Base-by-base conservation (phyloP, 2,329 filamentous ascomycete genomes). In the Botrytis squamosa region DNA sequence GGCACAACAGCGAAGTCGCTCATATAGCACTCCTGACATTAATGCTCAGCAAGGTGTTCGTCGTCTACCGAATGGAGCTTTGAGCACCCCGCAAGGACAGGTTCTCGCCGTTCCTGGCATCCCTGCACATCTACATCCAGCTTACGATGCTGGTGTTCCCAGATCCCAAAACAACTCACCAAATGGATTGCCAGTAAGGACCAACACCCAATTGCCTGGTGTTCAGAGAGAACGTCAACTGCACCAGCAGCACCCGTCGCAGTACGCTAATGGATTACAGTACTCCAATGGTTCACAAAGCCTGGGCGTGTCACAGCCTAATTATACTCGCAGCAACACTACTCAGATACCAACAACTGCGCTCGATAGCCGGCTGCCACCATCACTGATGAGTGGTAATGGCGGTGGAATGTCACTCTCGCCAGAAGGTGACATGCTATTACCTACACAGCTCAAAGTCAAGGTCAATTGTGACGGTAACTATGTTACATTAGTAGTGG, bases 11-110 rank as follows among this genome's bases (percentile, higher is more conserved):
- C 88, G 94, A 77, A 91, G 93, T 84, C 89, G 96, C 76, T 97
- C 95, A 55, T 97, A 97, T 80, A 98, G 95, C 84, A 98, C 95
- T 76, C 95, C 96, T 12, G 95, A 98, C 81, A 97, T 97, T 78
- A 93, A 97, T 77, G 91, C 88, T 71, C 87, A 88, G 76, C 87
- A 87, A 80, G 86, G 66, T 25, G 66, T 67, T 36, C 65, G 90
- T 76, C 85, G 89, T 80, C 73, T 78, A 22, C 84, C 86, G 76
- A 88, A 88, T 82, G 83, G 81, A 87, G 85, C 81, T 85, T 83
- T 83, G 7, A 85, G 82, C 29, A 68, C 71, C 7, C 49, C 46
- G 33, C 63, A 73, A 69, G 74, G 76, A 49, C 77, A 78, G 81
- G 88, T 94, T 9, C 92, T 92, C 8, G 89, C 89, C 18, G 92